phyloP scores from a whole-genome alignment of 306 rosid species.

The Glycyrrhiza uralensis region DNA sequence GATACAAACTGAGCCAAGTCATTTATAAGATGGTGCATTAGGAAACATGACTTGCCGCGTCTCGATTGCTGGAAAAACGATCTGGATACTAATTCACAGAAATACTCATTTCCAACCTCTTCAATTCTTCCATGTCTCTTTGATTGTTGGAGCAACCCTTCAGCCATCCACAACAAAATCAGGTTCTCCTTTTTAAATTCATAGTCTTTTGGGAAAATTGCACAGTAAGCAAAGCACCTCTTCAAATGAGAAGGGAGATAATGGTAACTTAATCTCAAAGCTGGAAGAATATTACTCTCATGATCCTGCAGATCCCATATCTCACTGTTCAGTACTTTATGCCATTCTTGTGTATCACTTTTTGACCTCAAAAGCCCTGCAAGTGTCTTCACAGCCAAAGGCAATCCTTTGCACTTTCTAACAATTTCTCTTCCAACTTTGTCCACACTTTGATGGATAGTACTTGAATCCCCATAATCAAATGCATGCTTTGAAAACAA shows the following conservation, averaged over 20 bases:
- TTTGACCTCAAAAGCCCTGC: slow-evolving; percentile 42
- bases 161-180: slow-evolving; percentile 47
- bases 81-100: slow-evolving; percentile 37
- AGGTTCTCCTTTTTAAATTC: slow-evolving; percentile 36
- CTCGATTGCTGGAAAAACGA: slow-evolving; percentile 38
- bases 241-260: slow-evolving; percentile 45
- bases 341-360: slow-evolving; percentile 28
- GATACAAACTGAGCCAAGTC: slow-evolving; percentile 39
- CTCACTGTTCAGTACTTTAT: slow-evolving; percentile 35
- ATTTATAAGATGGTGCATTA: slow-evolving; percentile 44
- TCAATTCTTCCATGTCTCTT: slow-evolving; percentile 27
- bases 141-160: slow-evolving; percentile 31
- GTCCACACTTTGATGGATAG: background rate
- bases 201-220: slow-evolving; percentile 38
- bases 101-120: slow-evolving; percentile 42
- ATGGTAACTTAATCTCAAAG: slow-evolving; percentile 42
- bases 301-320: slow-evolving; percentile 39
- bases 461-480: slow-evolving; percentile 11
- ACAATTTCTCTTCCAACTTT: slow-evolving; percentile 36
- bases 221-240: slow-evolving; percentile 46
- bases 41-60: slow-evolving; percentile 20
- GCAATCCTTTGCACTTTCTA: slow-evolving; percentile 41
- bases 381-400: slow-evolving; percentile 41
- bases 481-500: slow-evolving; percentile 40
- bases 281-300: slow-evolving; percentile 38